Percentiles rank a stretch among this genome's conserved stretches.
phyloP scores from a whole-genome alignment of 176 grass and related monocot genomes.

The Carex scoparia region DNA sequence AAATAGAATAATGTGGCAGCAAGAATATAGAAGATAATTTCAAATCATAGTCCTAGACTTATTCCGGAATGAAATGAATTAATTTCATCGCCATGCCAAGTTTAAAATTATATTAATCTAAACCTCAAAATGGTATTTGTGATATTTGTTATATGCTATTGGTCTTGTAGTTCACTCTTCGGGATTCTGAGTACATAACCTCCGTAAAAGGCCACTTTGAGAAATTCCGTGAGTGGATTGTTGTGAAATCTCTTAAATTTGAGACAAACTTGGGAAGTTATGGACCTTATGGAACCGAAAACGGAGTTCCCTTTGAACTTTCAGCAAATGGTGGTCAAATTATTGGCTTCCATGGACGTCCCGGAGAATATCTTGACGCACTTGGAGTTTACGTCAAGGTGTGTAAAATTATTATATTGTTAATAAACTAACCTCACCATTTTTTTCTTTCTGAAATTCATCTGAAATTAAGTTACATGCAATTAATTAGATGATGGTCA shows the following conservation, averaged over 20 bases:
- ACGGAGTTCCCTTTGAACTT: constrained; percentile 41
- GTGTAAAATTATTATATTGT: not conserved
- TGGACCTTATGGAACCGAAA: constrained; percentile 38
- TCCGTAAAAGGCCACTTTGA: not conserved
- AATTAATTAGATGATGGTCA: no score
- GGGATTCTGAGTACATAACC: not conserved
- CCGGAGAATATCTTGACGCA: constrained; percentile 36
- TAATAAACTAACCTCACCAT: not conserved
- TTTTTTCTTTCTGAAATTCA: not conserved
- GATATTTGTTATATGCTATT: not conserved
- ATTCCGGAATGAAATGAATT: no score
- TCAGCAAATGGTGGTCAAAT: constrained; percentile 31
- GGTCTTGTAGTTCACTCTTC: not conserved
- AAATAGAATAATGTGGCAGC: no score
- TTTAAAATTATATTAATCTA: no score
- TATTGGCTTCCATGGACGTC: constrained; percentile 48
- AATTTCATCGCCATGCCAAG: no score
- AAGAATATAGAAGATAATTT: no score
- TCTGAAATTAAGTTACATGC: no score
- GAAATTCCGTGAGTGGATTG: no score
- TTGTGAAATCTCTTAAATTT: constrained; percentile 32
- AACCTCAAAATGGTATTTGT: no score
- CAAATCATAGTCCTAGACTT: no score
- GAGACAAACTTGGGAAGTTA: constrained; percentile 24
- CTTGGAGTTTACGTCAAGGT: constrained; percentile 40